phyloP scores from a whole-genome alignment of 1,139 yeast genomes.

The Groenewaldozyma sp. region DNA sequence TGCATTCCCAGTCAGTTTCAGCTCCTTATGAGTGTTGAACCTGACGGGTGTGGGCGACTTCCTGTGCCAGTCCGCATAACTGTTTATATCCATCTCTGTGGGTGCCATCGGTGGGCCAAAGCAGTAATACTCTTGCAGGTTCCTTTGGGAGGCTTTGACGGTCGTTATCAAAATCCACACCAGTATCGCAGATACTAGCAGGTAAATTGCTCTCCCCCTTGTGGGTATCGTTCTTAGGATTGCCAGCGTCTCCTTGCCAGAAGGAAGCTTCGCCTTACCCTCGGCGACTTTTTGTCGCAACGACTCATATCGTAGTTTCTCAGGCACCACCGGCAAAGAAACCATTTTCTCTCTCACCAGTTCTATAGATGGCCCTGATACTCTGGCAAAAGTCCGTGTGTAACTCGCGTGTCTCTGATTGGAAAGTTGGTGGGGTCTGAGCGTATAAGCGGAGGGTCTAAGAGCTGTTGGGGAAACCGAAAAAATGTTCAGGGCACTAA shows the following conservation, averaged over 20 bases:
- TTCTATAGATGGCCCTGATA: too few relatives aligned
- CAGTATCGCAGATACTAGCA: constrained; percentile 8
- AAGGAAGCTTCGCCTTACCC: background rate
- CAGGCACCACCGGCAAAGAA: constrained; percentile 1
- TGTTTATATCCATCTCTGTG: constrained; percentile 20
- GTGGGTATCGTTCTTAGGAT: constrained; percentile 7
- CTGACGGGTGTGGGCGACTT: constrained; percentile 22
- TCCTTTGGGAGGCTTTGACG: constrained; percentile 13
- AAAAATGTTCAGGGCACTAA: too few relatives aligned
- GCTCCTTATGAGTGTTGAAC: constrained; percentile 19
- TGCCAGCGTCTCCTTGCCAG: constrained; percentile 4
- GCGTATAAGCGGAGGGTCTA: too few relatives aligned
- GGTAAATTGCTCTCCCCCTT: constrained; percentile 10
- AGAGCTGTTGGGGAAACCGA: too few relatives aligned
- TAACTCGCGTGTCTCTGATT: too few relatives aligned
- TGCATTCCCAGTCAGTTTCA: constrained; percentile 11
- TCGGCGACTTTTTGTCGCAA: constrained; percentile 1
- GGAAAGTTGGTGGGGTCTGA: too few relatives aligned
- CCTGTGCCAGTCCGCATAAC: constrained; percentile 22
- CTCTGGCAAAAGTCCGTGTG: too few relatives aligned
- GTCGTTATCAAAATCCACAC: constrained; percentile 12
- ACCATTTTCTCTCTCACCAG: too few relatives aligned
- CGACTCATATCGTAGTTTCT: constrained; percentile 2
- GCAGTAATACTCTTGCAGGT: constrained; percentile 18
- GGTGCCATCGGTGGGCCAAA: constrained; percentile 26